These are phyloP conservation scores for Colletotrichum liriopes DNA, from an alignment of 2,329 filamentous ascomycete species.

Conservation along the genomic window DNA sequence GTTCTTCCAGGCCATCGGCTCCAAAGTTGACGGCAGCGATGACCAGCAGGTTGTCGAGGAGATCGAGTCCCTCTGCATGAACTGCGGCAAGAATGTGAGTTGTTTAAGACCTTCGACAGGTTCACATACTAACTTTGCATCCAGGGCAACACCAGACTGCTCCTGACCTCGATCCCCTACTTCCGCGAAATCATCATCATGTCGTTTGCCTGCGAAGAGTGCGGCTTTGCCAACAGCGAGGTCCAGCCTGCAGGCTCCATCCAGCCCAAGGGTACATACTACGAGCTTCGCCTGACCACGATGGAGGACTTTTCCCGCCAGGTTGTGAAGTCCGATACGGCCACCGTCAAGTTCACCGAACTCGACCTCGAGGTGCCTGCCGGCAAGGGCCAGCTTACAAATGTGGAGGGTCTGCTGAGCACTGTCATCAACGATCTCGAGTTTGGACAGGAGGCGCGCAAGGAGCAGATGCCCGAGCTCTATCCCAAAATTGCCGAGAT, in stretches of 20 bases:
- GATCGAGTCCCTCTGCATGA: slow-evolving; percentile 89
- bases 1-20: slow-evolving; percentile 75
- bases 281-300: slow-evolving; percentile 83
- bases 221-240: slow-evolving; percentile 91
- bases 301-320: slow-evolving; percentile 85
- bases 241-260: slow-evolving; percentile 94
- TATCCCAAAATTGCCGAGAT: slow-evolving; percentile 84
- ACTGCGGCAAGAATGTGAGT: slow-evolving; percentile 83
- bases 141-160: slow-evolving; percentile 86
- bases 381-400: slow-evolving; percentile 92
- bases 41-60: slow-evolving; percentile 74
- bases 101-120: neutral
- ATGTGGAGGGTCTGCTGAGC: slow-evolving; percentile 89
- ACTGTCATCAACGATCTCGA: slow-evolving; percentile 87
- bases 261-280: slow-evolving; percentile 89
- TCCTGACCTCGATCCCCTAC: slow-evolving; percentile 94
- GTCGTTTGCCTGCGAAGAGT: slow-evolving; percentile 95
- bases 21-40: slow-evolving; percentile 69
- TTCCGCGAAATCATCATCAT: slow-evolving; percentile 98
- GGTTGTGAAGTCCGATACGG: slow-evolving; percentile 93
- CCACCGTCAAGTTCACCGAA: slow-evolving; percentile 88
- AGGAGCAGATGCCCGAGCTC: slow-evolving; percentile 83
- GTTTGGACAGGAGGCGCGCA: slow-evolving; percentile 86
- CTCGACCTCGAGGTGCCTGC: slow-evolving; percentile 94
- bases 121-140: slow-evolving; percentile 38